A percentile compares a stretch with the other conserved stretches of the same genome.
Evolutionary conservation across 345 rosid genomes (phyloP).

Genomic region (Pistacia atlantica): DNA sequence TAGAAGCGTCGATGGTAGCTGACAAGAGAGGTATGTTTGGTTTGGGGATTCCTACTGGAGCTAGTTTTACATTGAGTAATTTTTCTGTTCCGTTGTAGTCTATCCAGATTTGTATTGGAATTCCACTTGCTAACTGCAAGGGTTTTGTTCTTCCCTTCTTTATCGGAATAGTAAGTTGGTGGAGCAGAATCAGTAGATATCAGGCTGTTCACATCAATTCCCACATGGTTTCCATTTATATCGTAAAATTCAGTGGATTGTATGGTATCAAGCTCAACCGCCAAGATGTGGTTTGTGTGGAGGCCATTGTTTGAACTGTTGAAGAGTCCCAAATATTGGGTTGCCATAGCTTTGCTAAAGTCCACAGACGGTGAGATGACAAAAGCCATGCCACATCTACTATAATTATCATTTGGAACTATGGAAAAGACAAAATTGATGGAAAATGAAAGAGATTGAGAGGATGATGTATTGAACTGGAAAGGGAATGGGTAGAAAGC

Average conservation of each 20-base stretch:
- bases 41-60: constrained; percentile 32
- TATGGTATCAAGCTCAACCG: constrained; percentile 61
- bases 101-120: constrained; percentile 56
- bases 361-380: constrained; percentile 20
- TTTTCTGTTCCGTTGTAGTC: constrained; percentile 47
- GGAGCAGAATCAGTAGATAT: constrained; percentile 35
- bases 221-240: constrained; percentile 57
- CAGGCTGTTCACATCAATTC: constrained; percentile 52
- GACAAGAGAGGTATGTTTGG: constrained; percentile 59
- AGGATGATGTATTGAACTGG: constrained; percentile 8
- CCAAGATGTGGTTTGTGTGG: constrained; percentile 38
- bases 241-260: constrained; percentile 43
- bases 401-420: neutral
- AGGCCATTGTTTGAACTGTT: constrained; percentile 33
- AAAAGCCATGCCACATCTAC: constrained; percentile 32
- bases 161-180: constrained; percentile 40
- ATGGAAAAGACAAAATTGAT: constrained; percentile 27
- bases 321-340: constrained; percentile 41
- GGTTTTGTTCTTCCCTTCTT: constrained; percentile 25
- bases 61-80: constrained; percentile 50
- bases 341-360: constrained; percentile 8
- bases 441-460: constrained; percentile 26
- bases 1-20: constrained; percentile 37
- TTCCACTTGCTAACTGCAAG: constrained; percentile 41
- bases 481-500: constrained; percentile 9